These are phyloP conservation scores for Schizonepeta tenuifolia DNA, from an alignment of 257 asterid genomes.

Conservation along the genomic window DNA sequence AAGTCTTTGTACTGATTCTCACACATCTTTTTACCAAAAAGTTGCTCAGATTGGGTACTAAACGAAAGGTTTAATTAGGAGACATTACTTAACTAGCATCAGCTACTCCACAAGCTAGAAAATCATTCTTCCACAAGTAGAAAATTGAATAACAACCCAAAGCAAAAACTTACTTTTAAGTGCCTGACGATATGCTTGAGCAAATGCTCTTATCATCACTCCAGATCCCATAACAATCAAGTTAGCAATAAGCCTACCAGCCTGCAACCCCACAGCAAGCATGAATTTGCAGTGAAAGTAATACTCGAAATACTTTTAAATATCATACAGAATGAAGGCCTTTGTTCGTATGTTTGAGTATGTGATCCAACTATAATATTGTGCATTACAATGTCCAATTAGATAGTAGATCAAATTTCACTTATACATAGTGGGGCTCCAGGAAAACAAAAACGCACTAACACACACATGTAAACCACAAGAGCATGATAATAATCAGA, in stretches of 20 bases:
- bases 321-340: neutral
- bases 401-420: neutral
- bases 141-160: conserved; percentile 2
- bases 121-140: neutral
- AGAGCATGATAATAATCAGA: neutral
- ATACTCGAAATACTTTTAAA: neutral
- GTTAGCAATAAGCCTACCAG: conserved; percentile 64
- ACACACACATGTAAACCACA: neutral
- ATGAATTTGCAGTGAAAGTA: neutral
- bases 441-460: neutral
- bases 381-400: neutral
- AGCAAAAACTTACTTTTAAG: conserved; percentile 57
- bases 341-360: neutral
- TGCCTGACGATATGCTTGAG: conserved; percentile 82
- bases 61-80: conserved; percentile 1
- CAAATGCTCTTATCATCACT: conserved; percentile 61
- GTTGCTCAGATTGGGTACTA: neutral
- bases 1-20: neutral
- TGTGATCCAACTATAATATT: neutral
- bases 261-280: conserved; percentile 43
- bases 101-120: neutral
- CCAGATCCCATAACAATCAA: conserved; percentile 69
- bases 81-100: neutral
- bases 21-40: conserved; percentile 14
- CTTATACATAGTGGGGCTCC: neutral